Conservation (phyloP, 129 eudicot species). For the Daucus carota region DNA sequence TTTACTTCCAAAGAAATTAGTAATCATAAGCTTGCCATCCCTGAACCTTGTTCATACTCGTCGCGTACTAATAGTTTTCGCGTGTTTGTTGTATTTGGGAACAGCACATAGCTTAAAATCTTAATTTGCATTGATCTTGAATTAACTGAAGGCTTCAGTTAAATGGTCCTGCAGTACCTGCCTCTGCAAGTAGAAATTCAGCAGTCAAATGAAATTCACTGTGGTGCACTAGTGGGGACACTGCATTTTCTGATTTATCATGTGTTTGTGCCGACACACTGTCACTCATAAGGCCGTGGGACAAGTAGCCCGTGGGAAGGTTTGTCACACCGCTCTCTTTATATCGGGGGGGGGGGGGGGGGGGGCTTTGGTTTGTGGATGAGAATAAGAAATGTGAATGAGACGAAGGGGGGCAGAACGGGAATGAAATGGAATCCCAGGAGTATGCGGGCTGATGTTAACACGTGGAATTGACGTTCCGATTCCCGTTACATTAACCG, state of each 20-base stretch:
- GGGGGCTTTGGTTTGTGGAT: too few relatives aligned
- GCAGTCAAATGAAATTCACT: not conserved
- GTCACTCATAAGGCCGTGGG: too few relatives aligned
- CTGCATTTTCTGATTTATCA: not conserved
- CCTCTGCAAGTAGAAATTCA: not conserved
- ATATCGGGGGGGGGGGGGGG: too few relatives aligned
- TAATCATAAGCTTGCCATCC: not conserved
- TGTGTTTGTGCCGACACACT: not conserved
- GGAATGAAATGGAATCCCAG: too few relatives aligned
- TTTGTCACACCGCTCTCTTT: not conserved
- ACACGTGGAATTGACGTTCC: too few relatives aligned
- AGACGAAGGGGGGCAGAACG: too few relatives aligned
- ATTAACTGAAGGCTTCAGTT: not conserved
- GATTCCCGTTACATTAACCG: too few relatives aligned
- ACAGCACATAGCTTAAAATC: not conserved
- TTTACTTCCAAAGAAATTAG: not conserved
- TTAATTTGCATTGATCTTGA: not conserved
- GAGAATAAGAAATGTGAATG: too few relatives aligned
- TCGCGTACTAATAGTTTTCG: not conserved
- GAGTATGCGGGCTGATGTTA: too few relatives aligned
- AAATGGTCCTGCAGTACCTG: not conserved
- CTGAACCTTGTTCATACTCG: slow-evolving; percentile 12
- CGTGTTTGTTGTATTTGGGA: not conserved
- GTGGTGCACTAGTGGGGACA: not conserved
- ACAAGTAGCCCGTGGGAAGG: not conserved